Conservation (phyloP, 2,329 filamentous ascomycete genomes). For the Pyrenochaeta sp. region DNA sequence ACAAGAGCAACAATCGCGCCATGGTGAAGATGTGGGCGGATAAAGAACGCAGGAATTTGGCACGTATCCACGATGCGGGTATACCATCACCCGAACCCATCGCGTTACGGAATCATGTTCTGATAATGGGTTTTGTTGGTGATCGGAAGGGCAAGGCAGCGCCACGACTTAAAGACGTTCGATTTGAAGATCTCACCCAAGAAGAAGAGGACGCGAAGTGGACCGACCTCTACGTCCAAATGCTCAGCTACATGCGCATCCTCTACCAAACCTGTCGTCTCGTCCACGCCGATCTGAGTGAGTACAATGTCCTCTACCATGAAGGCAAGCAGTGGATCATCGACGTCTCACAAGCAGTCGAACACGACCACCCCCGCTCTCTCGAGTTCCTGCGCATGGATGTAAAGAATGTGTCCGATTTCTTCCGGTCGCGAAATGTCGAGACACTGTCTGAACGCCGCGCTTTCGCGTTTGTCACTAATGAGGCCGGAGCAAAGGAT, state of each 20-base stretch:
- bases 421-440: constrained; percentile 87
- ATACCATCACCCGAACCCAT: constrained; percentile 93
- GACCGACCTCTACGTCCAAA: constrained; percentile 80
- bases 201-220: constrained; percentile 70
- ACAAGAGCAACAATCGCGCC: constrained; percentile 92
- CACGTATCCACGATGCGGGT: constrained; percentile 80
- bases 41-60: constrained; percentile 95
- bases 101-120: constrained; percentile 88
- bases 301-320: constrained; percentile 97
- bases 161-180: constrained; percentile 87
- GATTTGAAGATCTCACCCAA: constrained; percentile 71
- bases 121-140: constrained; percentile 94
- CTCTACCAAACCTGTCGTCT: constrained; percentile 93
- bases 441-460: constrained; percentile 79
- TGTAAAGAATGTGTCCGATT: constrained; percentile 95
- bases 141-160: constrained; percentile 87
- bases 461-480: constrained; percentile 85
- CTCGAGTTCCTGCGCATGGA: constrained; percentile 97
- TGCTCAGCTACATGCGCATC: constrained; percentile 87
- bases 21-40: constrained; percentile 99
- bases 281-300: constrained; percentile 95
- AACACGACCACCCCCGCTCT: constrained; percentile 92
- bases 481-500: constrained; percentile 60
- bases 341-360: constrained; percentile 96
- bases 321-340: constrained; percentile 87